phyloP scores from a whole-genome alignment of 202 grass and related monocot species.

The Schoenoplectus triqueter region DNA sequence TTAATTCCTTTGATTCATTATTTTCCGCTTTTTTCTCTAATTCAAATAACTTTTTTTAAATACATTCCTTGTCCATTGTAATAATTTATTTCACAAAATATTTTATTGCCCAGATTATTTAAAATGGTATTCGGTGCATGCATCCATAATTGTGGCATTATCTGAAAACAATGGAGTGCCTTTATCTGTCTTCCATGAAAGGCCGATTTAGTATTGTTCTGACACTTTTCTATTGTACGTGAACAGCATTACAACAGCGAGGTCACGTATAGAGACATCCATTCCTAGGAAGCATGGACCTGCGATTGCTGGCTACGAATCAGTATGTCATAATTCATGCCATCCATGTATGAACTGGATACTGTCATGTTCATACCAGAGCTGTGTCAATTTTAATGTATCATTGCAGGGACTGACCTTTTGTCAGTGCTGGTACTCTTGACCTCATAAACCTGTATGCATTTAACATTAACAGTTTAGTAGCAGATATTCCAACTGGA shows the following conservation, averaged over 20 bases:
- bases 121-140: not conserved
- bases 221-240: slow-evolving; percentile 29
- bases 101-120: slow-evolving; percentile 5
- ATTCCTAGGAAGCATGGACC: slow-evolving; percentile 96
- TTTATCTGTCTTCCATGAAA: slow-evolving; percentile 36
- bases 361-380: slow-evolving; percentile 10
- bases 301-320: slow-evolving; percentile 92
- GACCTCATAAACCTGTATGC: not conserved
- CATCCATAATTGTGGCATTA: not conserved
- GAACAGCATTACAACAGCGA: slow-evolving; percentile 85
- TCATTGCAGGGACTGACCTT: slow-evolving; percentile 10
- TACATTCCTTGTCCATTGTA: not conserved
- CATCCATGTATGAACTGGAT: not conserved
- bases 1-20: no score
- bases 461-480: slow-evolving; percentile 11
- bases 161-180: slow-evolving; percentile 2
- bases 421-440: not conserved
- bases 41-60: not conserved
- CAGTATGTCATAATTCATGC: slow-evolving; percentile 43
- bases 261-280: slow-evolving; percentile 81
- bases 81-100: not conserved
- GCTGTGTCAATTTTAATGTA: slow-evolving; percentile 4
- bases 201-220: not conserved
- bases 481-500: not conserved
- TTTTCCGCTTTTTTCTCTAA: not conserved